Base-by-base conservation (phyloP, 2,329 filamentous ascomycete species). In the Capronia coronata region DNA sequence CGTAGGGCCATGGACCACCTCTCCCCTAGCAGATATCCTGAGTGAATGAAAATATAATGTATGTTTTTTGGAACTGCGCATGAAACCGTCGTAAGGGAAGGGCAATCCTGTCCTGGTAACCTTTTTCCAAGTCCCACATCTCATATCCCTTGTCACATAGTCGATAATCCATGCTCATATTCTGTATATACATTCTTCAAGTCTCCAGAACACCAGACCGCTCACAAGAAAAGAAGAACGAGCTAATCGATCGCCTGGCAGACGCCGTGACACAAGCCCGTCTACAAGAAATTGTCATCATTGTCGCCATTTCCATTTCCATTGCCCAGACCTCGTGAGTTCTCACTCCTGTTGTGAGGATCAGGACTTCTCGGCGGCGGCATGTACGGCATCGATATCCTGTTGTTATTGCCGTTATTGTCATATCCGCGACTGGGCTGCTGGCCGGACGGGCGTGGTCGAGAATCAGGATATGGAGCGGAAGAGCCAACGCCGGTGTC, bases 301-400 rank as follows among this genome's bases (percentile, higher is more conserved):
- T 13, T 4, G 32, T 35, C 5, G n/a, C n/a, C 25, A 5, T 27
- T n/a, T n/a, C n/a, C n/a, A n/a, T n/a, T n/a, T 27, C 6, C 25
- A 6, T 27, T 8, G 18, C 10, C n/a, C 11, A 6, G 3, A 10
- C 38, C 10, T 13, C 9, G 19, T 16, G 19, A 13, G 9, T 21
- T 9, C 10, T 29, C 23, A 10, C 13, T 7, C 8, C 16, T 10
- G 40, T 10, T 8, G 11, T 25, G 38, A 4, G 47, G 29, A 25
- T 48, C 49, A n/a, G 43, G 45, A 54, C 45, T 51, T 35, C 48
- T 25, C 16, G 52, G 45, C 3, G 44, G 48, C 7, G 52, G 40
- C 47, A 54, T 54, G 43, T 43, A 50, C 16, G 46, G 46, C 46
- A 48, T 48, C 21, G 46, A 48, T 30, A 48, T 23, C 23, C 51